phyloP scores from a whole-genome alignment of 106 monocot genomes.

The Dactylorhiza incarnata region DNA sequence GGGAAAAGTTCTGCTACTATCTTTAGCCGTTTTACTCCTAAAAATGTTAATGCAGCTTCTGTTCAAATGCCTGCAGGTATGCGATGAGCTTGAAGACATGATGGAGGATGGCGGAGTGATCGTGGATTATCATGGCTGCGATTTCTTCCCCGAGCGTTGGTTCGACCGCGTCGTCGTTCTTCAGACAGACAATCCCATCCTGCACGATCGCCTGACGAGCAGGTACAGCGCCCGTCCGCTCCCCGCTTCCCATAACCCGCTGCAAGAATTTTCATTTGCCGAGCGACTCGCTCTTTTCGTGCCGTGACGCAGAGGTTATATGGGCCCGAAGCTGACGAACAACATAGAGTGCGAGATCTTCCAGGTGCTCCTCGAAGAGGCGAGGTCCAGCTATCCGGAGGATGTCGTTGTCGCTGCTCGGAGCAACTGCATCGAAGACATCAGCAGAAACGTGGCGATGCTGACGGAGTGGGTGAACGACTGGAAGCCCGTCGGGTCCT shows the following conservation, averaged over 20 bases:
- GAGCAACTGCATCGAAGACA: conserved; percentile 75
- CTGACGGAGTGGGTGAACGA: conserved; percentile 65
- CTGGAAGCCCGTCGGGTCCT: conserved; percentile 41
- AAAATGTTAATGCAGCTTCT: no score
- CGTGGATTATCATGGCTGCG: conserved; percentile 94
- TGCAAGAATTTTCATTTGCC: neutral
- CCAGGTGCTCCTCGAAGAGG: conserved; percentile 86
- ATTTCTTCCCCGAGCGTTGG: conserved; percentile 97
- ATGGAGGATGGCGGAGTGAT: conserved; percentile 87
- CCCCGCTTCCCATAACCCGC: neutral
- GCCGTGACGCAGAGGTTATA: conserved; percentile 58
- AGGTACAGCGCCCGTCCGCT: conserved; percentile 26
- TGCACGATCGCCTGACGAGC: conserved; percentile 84
- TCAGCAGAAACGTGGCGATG: conserved; percentile 59
- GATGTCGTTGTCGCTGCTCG: conserved; percentile 57
- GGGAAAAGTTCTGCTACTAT: no score
- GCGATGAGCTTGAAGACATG: conserved; percentile 86
- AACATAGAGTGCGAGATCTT: conserved; percentile 95
- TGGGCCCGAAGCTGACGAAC: conserved; percentile 72
- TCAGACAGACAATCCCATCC: conserved; percentile 86
- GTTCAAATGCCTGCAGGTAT: conserved; percentile 38
- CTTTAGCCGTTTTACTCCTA: no score
- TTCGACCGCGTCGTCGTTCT: conserved; percentile 87
- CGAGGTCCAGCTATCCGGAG: conserved; percentile 57
- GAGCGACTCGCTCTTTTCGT: neutral